Evolutionary conservation across 768 basidiomycete genomes (phyloP).

Genomic region (Cystofilobasidium capitatum): DNA sequence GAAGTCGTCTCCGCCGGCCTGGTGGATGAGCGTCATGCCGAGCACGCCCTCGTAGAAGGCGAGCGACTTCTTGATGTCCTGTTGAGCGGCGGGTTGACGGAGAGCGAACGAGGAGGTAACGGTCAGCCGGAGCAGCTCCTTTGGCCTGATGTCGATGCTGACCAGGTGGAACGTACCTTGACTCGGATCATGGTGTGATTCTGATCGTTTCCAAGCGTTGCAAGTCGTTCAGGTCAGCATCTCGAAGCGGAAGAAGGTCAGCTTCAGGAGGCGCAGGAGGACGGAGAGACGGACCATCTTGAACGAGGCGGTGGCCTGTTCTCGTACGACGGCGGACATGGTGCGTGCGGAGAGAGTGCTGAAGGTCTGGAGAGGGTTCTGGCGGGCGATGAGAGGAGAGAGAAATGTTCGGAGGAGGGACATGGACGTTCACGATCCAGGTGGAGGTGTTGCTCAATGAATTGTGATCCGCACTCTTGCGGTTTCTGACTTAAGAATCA

Average conservation of each 20-base stretch:
- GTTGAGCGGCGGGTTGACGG: too few species aligned
- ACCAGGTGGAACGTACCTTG: background rate
- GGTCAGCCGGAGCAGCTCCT: background rate
- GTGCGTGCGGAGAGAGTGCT: background rate
- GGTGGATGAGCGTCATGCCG: slow-evolving; percentile 63
- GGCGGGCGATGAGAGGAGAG: too few species aligned
- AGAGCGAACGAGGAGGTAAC: background rate
- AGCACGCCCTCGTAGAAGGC: slow-evolving; percentile 33
- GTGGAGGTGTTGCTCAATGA: too few species aligned
- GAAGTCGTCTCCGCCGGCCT: slow-evolving; percentile 23
- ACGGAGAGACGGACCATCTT: background rate
- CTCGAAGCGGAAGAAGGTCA: background rate
- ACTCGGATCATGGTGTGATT: slow-evolving; percentile 26
- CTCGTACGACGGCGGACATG: slow-evolving; percentile 1
- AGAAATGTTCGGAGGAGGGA: too few species aligned
- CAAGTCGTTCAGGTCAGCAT: too few species aligned
- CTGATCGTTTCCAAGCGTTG: too few species aligned
- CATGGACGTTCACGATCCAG: too few species aligned
- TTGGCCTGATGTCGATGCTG: background rate
- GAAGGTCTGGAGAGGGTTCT: background rate
- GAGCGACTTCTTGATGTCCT: slow-evolving; percentile 12
- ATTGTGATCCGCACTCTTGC: too few species aligned
- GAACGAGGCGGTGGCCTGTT: slow-evolving; percentile 19
- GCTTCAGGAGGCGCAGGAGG: background rate
- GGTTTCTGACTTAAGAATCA: too few species aligned